Evolutionary conservation across 768 basidiomycete species (phyloP).

Genomic region (Xerocomus brunneocitrinus): DNA sequence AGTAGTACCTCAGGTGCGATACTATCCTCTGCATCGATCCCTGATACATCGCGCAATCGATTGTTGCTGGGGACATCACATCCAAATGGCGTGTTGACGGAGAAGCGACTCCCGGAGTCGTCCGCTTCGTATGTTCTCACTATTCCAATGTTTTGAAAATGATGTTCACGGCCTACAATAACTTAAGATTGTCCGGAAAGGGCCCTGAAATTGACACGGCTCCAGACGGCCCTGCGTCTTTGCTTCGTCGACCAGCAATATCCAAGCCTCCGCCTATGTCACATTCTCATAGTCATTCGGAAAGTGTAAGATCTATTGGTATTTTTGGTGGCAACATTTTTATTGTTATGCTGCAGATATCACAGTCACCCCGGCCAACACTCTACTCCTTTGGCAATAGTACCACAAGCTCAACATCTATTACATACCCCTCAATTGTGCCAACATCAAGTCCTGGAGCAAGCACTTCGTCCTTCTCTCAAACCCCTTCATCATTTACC

Average conservation of each 20-base stretch:
- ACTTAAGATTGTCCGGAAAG: conserved; percentile 16
- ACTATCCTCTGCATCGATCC: conserved; percentile 13
- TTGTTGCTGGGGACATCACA: conserved; percentile 3
- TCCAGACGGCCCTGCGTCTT: conserved; percentile 13
- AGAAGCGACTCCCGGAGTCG: conserved; percentile 16
- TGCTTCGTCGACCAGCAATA: conserved; percentile 38
- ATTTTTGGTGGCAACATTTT: conserved; percentile 9
- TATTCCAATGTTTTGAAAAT: not conserved
- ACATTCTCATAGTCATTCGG: conserved; percentile 44
- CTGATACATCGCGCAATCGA: conserved; percentile 15
- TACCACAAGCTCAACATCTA: conserved; percentile 34
- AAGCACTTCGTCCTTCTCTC: conserved; percentile 36
- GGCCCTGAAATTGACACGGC: conserved; percentile 8
- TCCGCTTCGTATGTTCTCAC: conserved; percentile 18
- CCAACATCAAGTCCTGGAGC: conserved; percentile 36
- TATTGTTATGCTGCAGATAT: conserved; percentile 26
- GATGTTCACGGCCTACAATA: conserved; percentile 11
- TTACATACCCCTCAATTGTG: conserved; percentile 51
- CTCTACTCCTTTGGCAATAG: conserved; percentile 38
- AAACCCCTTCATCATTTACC: conserved; percentile 37
- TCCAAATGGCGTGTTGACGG: conserved; percentile 16
- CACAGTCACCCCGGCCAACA: conserved; percentile 33
- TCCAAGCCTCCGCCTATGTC: conserved; percentile 42
- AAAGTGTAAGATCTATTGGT: conserved; percentile 38
- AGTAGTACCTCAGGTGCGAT: conserved; percentile 27